These are phyloP conservation scores for Alloteropsis semialata DNA, from an alignment of 176 grass and related monocot species.

Conservation along the genomic window DNA sequence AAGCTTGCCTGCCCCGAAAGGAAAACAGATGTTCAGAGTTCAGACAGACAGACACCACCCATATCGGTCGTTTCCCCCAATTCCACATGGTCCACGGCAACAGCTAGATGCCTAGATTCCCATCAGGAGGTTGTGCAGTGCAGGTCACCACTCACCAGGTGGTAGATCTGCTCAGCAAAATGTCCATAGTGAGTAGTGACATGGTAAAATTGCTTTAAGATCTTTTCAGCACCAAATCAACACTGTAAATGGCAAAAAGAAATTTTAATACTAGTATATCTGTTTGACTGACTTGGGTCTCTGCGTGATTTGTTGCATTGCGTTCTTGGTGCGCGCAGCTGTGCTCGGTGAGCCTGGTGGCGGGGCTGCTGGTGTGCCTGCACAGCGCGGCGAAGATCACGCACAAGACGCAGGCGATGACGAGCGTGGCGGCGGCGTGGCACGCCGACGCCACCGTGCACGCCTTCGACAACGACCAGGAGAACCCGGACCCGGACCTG, in stretches of 20 bases:
- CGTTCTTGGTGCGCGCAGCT: constrained; percentile 37
- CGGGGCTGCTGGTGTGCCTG: constrained; percentile 68
- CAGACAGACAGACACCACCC: neutral
- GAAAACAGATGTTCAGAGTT: neutral
- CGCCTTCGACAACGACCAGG: constrained; percentile 44
- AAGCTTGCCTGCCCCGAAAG: neutral
- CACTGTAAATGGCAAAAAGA: neutral
- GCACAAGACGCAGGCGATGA: constrained; percentile 89
- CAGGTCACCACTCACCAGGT: too few relatives aligned
- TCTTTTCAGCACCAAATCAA: neutral
- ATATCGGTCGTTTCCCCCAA: neutral
- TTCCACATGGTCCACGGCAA: constrained; percentile 6
- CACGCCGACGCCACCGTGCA: constrained; percentile 77
- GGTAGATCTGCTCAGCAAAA: constrained; percentile 20
- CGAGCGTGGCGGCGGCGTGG: constrained; percentile 82
- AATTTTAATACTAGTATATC: too few relatives aligned
- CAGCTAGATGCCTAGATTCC: neutral
- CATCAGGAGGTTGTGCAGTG: neutral
- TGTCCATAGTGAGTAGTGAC: neutral
- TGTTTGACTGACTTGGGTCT: too few relatives aligned
- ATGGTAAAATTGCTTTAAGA: neutral
- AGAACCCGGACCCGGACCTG: constrained; percentile 36
- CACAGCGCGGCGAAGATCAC: constrained; percentile 90
- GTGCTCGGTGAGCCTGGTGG: constrained; percentile 57
- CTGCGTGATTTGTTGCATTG: too few relatives aligned